Evolutionary conservation across 176 grass and related monocot species (phyloP).

Genomic region (Aegilops umbellulata): DNA sequence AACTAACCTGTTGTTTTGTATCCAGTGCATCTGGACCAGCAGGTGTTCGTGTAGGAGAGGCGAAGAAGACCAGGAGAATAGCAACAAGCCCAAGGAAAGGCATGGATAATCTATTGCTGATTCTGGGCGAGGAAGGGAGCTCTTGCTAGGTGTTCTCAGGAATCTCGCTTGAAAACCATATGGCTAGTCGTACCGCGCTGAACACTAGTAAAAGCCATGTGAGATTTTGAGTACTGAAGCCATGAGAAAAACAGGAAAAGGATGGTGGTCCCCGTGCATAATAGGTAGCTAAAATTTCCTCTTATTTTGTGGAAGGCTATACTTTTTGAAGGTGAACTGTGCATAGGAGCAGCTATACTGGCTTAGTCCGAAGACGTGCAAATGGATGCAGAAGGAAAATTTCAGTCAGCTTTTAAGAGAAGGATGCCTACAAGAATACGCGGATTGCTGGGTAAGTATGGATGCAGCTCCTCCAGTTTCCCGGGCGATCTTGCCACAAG

Average conservation of each 20-base stretch:
- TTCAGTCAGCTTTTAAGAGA: background rate
- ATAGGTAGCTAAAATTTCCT: background rate
- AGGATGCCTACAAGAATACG: background rate
- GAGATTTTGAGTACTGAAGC: background rate
- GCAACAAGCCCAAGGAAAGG: conserved; percentile 14
- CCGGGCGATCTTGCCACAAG: background rate
- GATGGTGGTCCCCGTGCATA: background rate
- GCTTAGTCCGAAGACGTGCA: background rate
- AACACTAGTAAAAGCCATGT: background rate
- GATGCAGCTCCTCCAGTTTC: background rate
- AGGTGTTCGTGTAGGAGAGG: background rate
- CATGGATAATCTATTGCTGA: background rate
- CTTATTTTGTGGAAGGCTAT: background rate
- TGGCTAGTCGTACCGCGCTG: background rate
- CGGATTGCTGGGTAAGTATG: background rate
- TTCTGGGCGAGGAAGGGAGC: conserved; percentile 8
- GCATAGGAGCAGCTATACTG: background rate
- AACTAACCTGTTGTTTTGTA: conserved; percentile 17
- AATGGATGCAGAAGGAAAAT: too few species aligned
- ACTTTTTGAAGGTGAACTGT: background rate
- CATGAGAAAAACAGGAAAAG: background rate
- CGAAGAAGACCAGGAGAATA: conserved; percentile 17
- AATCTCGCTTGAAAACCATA: background rate
- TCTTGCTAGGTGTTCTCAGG: conserved; percentile 39
- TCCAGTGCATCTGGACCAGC: background rate